These are phyloP conservation scores for Lippia alba DNA, from an alignment of 305 asterid genomes.

Conservation along the genomic window DNA sequence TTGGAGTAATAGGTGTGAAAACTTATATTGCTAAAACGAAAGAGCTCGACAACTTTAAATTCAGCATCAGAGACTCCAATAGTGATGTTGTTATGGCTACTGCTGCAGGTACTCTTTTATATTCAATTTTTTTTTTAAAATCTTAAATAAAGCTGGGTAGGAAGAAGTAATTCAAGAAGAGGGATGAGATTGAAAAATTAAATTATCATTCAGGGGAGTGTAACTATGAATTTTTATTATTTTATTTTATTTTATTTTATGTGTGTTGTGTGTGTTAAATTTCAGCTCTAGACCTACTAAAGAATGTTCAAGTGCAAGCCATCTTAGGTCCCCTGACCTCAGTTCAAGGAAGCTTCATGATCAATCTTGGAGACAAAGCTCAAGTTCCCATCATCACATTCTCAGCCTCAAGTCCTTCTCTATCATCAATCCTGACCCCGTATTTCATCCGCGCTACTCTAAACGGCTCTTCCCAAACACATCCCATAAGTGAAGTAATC, in stretches of 20 bases:
- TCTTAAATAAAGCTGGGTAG: too few relatives aligned
- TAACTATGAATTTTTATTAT: too few relatives aligned
- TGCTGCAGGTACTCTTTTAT: conserved; percentile 44
- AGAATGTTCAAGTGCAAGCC: conserved; percentile 53
- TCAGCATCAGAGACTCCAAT: conserved; percentile 46
- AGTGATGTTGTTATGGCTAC: conserved; percentile 50
- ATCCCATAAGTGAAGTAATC: conserved; percentile 45
- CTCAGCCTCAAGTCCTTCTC: conserved; percentile 62
- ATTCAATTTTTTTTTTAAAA: too few relatives aligned
- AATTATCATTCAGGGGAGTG: too few relatives aligned
- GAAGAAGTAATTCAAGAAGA: too few relatives aligned
- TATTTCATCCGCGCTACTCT: conserved; percentile 51
- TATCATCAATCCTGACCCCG: conserved; percentile 43
- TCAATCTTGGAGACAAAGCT: conserved; percentile 48
- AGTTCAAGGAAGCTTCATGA: conserved; percentile 50
- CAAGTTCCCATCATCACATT: conserved; percentile 55
- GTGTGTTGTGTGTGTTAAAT: conserved; percentile 4
- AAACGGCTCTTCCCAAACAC: conserved; percentile 53
- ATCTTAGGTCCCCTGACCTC: conserved; percentile 57
- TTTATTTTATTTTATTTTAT: too few relatives aligned
- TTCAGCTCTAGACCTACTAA: conserved; percentile 56
- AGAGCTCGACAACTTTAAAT: conserved; percentile 41
- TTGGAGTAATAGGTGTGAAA: conserved; percentile 70
- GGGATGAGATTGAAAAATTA: too few relatives aligned
- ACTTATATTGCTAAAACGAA: conserved; percentile 46